These are phyloP conservation scores for Vigna radiata DNA, from an alignment of 306 rosid species.

Conservation along the genomic window DNA sequence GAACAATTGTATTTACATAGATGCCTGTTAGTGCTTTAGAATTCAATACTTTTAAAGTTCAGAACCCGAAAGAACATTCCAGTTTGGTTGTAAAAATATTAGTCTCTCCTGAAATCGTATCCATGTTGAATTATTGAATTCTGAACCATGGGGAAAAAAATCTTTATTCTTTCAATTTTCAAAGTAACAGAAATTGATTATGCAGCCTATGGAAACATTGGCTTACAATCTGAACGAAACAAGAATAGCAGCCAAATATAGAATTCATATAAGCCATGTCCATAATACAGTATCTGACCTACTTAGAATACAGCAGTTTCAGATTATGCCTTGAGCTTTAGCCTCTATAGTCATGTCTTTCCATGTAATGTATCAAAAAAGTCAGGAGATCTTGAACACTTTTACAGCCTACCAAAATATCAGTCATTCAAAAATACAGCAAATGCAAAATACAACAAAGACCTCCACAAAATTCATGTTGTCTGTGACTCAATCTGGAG, in stretches of 20 bases:
- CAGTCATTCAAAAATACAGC: slow-evolving; percentile 45
- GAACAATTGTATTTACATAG: no score
- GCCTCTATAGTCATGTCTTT: slow-evolving; percentile 54
- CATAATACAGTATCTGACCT: slow-evolving; percentile 35
- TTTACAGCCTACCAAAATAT: slow-evolving; percentile 61
- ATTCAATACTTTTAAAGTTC: no score
- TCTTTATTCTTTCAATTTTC: not conserved
- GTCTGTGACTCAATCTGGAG: slow-evolving; percentile 35
- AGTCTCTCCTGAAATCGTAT: not conserved
- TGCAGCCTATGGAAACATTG: slow-evolving; percentile 26
- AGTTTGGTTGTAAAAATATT: no score
- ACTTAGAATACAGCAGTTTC: slow-evolving; percentile 18
- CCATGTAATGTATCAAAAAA: slow-evolving; percentile 50
- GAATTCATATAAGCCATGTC: slow-evolving; percentile 32
- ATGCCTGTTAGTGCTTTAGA: no score
- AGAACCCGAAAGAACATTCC: no score
- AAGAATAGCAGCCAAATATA: slow-evolving; percentile 35
- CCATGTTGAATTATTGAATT: not conserved
- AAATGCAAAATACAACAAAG: not conserved
- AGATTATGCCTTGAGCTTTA: slow-evolving; percentile 43
- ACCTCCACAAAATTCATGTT: slow-evolving; percentile 39
- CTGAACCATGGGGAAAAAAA: not conserved
- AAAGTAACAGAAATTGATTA: slow-evolving; percentile 23
- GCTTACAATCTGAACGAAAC: slow-evolving; percentile 35
- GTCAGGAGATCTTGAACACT: slow-evolving; percentile 51